Conservation (phyloP, 495 filamentous ascomycete genomes). For the Aspergillus nanangensis region DNA sequence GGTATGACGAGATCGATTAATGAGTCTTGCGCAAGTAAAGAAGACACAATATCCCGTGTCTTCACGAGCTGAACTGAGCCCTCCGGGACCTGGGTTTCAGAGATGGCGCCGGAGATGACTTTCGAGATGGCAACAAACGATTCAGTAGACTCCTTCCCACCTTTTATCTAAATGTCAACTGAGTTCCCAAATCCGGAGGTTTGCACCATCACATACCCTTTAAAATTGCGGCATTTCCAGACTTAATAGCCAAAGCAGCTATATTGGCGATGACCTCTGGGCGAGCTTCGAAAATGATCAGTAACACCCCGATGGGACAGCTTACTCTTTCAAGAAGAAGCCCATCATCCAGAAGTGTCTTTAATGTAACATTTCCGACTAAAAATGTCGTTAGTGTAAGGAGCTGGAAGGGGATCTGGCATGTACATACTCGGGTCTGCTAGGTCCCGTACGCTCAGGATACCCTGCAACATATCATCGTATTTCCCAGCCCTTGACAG, state of each 20-base stretch:
- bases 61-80: conserved; percentile 87
- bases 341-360: conserved; percentile 84
- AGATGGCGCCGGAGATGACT: conserved; percentile 77
- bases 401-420: background rate
- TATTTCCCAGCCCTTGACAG: conserved; percentile 82
- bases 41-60: conserved; percentile 81
- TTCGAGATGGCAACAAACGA: conserved; percentile 86
- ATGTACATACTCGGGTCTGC: conserved; percentile 74
- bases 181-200: background rate
- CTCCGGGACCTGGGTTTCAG: conserved; percentile 72
- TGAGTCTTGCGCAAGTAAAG: conserved; percentile 75
- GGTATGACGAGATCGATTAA: conserved; percentile 95
- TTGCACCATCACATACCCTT: conserved; percentile 55
- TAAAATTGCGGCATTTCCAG: conserved; percentile 93
- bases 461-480: conserved; percentile 96
- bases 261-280: conserved; percentile 99
- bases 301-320: conserved; percentile 90
- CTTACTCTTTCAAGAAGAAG: conserved; percentile 80
- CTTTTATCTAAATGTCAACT: conserved; percentile 28
- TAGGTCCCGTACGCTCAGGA: conserved; percentile 80
- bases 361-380: conserved; percentile 83
- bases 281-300: conserved; percentile 97
- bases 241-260: conserved; percentile 93
- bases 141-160: conserved; percentile 91
- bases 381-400: conserved; percentile 8